Evolutionary conservation across 176 grass and related monocot species (phyloP), one percentile per base, ranked within the genome.

Genomic region (Hsuehochloa calcarea): DNA sequence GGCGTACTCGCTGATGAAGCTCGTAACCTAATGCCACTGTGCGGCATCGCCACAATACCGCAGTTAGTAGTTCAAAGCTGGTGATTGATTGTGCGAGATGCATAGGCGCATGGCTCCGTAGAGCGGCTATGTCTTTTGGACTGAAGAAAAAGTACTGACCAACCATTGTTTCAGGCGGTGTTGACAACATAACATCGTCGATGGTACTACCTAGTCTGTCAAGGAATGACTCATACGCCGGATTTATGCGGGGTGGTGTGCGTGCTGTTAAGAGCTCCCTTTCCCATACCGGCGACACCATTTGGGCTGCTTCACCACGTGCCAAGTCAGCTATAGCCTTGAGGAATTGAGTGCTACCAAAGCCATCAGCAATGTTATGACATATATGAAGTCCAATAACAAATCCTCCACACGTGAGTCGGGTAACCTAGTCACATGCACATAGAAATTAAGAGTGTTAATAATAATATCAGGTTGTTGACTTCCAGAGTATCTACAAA

Each of bases 291-390:
- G 90, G 90, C 3, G 65, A 50, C 13, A 50, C 17, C 15, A 19
- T 82, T 26, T 27, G 38, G 60, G 9, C 78, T 5, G n/a, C n/a
- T n/a, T n/a, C n/a, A n/a, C n/a, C n/a, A n/a, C n/a, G n/a, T n/a
- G n/a, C n/a, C 29, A 92, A 43, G 39, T 88, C 70, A 7, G 68
- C 75, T 16, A 91, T 19, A 3, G 81, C 67, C 16, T 49, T 85
- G 0, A 91, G 17, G 65, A 91, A 85, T 6, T 91, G 86, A 14
- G 55, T 40, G 39, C 88, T 74, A 5, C 90, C 90, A 12, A 80
- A 73, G 9, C 75, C 86, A 51, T 91, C 90, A 0, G 63, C 90
- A 23, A 91, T 76, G 82, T n/a, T 82, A 23, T 92, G 90, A 6
- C 82, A 88, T 35, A 85, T 77, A 37, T 88, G 86, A 35, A 85